Conservation (phyloP, 345 rosid genomes). For the Sonneratia alba region DNA sequence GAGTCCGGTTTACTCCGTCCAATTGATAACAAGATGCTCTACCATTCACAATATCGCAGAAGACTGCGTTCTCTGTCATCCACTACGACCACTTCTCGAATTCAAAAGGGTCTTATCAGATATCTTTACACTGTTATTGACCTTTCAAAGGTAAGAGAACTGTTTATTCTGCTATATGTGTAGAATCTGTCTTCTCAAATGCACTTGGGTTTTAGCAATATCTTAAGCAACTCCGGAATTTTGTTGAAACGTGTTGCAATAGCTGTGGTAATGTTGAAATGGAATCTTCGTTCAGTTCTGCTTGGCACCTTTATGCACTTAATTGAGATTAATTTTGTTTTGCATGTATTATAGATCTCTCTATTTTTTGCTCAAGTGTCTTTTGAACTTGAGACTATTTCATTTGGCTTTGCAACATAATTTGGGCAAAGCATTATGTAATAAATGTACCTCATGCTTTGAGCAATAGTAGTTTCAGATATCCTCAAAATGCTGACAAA, state of each 20-base stretch:
- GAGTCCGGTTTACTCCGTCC: constrained; percentile 77
- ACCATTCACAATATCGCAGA: constrained; percentile 63
- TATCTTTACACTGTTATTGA: constrained; percentile 75
- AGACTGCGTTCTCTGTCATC: constrained; percentile 71
- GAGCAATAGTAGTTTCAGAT: background rate
- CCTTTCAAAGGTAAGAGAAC: constrained; percentile 59
- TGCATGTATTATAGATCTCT: background rate
- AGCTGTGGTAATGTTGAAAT: background rate
- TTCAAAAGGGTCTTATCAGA: constrained; percentile 93
- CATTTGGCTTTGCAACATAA: background rate
- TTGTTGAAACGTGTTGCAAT: too few relatives aligned
- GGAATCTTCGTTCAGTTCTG: background rate
- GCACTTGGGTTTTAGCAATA: background rate
- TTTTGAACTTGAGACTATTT: background rate
- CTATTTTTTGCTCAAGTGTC: background rate
- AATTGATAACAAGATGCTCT: constrained; percentile 50
- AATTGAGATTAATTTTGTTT: background rate
- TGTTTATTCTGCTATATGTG: background rate
- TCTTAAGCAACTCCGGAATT: background rate
- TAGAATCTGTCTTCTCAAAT: background rate
- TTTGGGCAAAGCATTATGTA: background rate
- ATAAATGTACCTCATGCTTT: background rate
- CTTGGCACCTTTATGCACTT: background rate
- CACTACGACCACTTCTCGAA: constrained; percentile 43
- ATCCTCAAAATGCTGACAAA: background rate